These are phyloP conservation scores for Aspergillus sp. DNA, from an alignment of 2,329 filamentous ascomycete genomes.

Conservation along the genomic window DNA sequence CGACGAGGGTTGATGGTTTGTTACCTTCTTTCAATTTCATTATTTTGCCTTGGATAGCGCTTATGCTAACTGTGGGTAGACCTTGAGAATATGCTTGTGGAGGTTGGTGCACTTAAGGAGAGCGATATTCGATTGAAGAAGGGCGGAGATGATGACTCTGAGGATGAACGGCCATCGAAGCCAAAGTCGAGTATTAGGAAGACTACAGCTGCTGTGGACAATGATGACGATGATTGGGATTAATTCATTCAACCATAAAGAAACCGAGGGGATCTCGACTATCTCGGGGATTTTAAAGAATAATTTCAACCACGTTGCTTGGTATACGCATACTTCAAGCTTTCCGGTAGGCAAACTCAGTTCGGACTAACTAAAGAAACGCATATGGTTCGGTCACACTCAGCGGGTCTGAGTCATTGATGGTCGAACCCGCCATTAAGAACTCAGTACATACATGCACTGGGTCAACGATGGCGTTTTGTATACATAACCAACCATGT, in stretches of 20 bases:
- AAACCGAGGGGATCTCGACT: background rate
- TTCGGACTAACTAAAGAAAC: background rate
- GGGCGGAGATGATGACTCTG: constrained; percentile 53
- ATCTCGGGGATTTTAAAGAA: background rate
- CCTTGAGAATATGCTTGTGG: constrained; percentile 77
- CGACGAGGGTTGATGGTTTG: constrained; percentile 62
- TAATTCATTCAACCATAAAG: constrained; percentile 26
- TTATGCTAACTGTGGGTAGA: constrained; percentile 44
- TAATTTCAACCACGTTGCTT: background rate
- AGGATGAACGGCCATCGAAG: constrained; percentile 54
- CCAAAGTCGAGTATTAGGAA: constrained; percentile 56
- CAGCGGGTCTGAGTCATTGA: background rate
- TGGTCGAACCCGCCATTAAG: background rate
- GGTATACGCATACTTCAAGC: background rate
- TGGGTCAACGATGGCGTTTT: background rate
- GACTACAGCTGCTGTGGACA: constrained; percentile 38
- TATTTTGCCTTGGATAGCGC: background rate
- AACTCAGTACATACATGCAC: background rate
- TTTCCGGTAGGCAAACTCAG: background rate
- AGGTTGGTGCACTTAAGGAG: constrained; percentile 74
- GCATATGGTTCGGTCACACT: background rate
- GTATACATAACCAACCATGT: background rate
- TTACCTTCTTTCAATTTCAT: background rate
- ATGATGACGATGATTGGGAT: constrained; percentile 60
- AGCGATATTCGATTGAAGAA: constrained; percentile 74